Conservation (phyloP, 768 basidiomycete species). For the Stropharia rugosoannulata region DNA sequence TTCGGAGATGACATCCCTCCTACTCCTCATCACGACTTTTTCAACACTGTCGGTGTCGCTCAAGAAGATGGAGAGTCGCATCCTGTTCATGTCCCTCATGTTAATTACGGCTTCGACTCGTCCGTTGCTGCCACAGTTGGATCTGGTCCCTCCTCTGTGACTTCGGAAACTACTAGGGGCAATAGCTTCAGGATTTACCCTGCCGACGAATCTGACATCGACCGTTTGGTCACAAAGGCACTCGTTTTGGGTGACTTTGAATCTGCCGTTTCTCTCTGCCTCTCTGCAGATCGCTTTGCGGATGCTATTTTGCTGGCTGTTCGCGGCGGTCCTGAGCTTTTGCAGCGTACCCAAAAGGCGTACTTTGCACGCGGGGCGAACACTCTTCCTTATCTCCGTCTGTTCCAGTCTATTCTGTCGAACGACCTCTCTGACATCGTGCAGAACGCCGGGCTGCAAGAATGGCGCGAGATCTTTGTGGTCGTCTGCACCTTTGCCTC, state of each 20-base stretch:
- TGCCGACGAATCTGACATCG: constrained; percentile 80
- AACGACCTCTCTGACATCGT: constrained; percentile 93
- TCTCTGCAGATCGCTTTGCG: constrained; percentile 86
- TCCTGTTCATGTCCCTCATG: constrained; percentile 70
- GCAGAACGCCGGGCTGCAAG: constrained; percentile 90
- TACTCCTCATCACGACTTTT: constrained; percentile 84
- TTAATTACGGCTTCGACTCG: constrained; percentile 78
- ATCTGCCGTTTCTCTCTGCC: constrained; percentile 87
- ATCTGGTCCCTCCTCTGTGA: constrained; percentile 83
- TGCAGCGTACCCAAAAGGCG: constrained; percentile 86
- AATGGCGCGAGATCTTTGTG: constrained; percentile 97
- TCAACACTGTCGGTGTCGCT: constrained; percentile 69
- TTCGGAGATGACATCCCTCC: constrained; percentile 81
- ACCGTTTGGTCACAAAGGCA: constrained; percentile 87
- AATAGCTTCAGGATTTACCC: constrained; percentile 93
- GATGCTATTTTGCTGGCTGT: constrained; percentile 95
- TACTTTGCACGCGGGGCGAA: constrained; percentile 87
- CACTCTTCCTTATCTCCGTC: constrained; percentile 80
- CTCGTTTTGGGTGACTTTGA: constrained; percentile 95
- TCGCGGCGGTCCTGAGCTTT: constrained; percentile 83
- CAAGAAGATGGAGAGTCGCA: constrained; percentile 39
- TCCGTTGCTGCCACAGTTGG: constrained; percentile 95
- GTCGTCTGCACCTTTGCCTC: constrained; percentile 93
- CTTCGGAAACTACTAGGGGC: constrained; percentile 70
- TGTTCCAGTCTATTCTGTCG: constrained; percentile 93